These are phyloP conservation scores for Mycena galopus DNA, from an alignment of 768 basidiomycete species.

Conservation along the genomic window DNA sequence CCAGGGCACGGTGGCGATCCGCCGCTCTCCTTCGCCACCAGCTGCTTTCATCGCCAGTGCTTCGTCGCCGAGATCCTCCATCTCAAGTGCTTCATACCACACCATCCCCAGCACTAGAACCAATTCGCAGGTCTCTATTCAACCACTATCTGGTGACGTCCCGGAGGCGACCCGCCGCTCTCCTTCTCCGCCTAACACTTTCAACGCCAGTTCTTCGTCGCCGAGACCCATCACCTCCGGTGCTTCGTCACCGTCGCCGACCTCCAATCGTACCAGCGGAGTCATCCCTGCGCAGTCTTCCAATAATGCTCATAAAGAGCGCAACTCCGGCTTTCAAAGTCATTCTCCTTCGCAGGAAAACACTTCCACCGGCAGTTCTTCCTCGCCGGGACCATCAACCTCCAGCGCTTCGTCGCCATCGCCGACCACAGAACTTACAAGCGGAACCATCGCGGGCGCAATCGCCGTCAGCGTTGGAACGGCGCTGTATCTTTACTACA, in stretches of 20 bases:
- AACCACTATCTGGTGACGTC: background rate
- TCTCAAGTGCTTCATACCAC: slow-evolving; percentile 8
- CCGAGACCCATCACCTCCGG: background rate
- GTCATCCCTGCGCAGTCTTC: background rate
- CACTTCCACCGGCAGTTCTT: background rate
- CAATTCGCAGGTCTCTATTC: slow-evolving; percentile 59
- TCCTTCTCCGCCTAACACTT: slow-evolving; percentile 59
- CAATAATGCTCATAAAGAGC: background rate
- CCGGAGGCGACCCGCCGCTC: slow-evolving; percentile 52
- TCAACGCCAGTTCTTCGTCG: slow-evolving; percentile 54
- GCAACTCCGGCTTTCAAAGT: background rate
- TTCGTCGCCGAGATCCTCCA: background rate
- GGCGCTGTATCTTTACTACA: slow-evolving; percentile 55
- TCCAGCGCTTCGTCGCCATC: background rate
- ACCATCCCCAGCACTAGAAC: slow-evolving; percentile 55
- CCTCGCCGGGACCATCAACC: background rate
- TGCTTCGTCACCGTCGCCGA: background rate
- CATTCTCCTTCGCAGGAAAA: background rate
- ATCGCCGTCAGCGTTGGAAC: background rate
- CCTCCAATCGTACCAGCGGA: background rate
- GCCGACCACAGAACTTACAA: slow-evolving; percentile 59
- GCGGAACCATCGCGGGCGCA: slow-evolving; percentile 46
- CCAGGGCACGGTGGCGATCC: background rate
- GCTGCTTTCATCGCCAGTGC: background rate
- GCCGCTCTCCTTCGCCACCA: background rate